Evolutionary conservation across 345 rosid genomes (phyloP).

Genomic region (Salix caprea): DNA sequence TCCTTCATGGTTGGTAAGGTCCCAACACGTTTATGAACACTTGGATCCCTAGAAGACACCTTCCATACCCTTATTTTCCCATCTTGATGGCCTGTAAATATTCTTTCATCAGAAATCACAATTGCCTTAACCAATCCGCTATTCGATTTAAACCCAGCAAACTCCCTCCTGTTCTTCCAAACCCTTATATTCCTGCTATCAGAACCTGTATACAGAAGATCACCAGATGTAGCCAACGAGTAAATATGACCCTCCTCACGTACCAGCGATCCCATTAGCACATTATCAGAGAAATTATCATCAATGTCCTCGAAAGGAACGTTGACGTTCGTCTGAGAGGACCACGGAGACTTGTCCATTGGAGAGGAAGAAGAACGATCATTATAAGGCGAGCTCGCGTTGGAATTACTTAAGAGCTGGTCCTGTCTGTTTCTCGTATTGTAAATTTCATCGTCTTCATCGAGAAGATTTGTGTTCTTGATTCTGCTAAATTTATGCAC

Average conservation of each 20-base stretch:
- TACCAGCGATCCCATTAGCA: slow-evolving; percentile 69
- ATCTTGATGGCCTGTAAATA: slow-evolving; percentile 88
- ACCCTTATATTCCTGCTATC: slow-evolving; percentile 87
- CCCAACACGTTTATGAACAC: slow-evolving; percentile 52
- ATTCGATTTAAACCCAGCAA: slow-evolving; percentile 70
- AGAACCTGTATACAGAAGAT: slow-evolving; percentile 76
- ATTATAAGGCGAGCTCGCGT: slow-evolving; percentile 16
- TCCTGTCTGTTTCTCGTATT: not conserved
- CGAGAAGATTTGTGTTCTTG: slow-evolving; percentile 19
- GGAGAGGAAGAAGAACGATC: slow-evolving; percentile 32
- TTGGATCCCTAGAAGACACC: slow-evolving; percentile 41
- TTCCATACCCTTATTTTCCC: slow-evolving; percentile 89
- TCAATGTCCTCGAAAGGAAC: not conserved
- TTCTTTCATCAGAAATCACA: slow-evolving; percentile 51
- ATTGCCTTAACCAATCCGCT: slow-evolving; percentile 86
- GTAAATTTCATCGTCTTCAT: not conserved
- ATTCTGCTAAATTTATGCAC: slow-evolving; percentile 23
- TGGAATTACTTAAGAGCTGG: not conserved
- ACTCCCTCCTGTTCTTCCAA: slow-evolving; percentile 75
- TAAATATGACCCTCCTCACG: slow-evolving; percentile 92
- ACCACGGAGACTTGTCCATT: slow-evolving; percentile 62
- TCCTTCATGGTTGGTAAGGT: slow-evolving; percentile 66
- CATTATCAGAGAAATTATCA: slow-evolving; percentile 30
- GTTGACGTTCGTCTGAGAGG: slow-evolving; percentile 24
- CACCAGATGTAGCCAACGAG: slow-evolving; percentile 66